Percentiles rank a stretch among this genome's conserved stretches.
phyloP scores from a whole-genome alignment of 1,284 basidiomycete genomes.

The Rhodotorula sp. region DNA sequence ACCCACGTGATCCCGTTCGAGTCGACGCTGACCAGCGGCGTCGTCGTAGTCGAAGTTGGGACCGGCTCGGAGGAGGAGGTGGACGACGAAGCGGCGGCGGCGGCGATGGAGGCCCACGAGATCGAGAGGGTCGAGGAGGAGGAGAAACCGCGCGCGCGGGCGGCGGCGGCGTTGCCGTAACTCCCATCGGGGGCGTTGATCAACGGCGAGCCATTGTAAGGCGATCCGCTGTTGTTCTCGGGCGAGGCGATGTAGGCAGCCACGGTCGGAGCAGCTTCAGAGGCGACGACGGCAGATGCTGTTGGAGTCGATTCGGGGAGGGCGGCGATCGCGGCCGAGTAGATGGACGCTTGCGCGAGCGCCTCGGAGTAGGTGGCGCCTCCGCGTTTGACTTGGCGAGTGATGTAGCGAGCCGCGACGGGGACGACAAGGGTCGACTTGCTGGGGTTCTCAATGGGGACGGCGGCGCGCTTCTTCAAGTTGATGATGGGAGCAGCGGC shows the following conservation, averaged over 20 bases:
- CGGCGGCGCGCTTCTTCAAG: background rate
- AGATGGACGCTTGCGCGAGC: conserved; percentile 20
- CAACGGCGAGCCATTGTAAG: background rate
- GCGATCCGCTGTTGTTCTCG: background rate
- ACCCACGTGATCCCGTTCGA: background rate
- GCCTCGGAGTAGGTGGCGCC: conserved; percentile 13
- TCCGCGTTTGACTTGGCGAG: background rate
- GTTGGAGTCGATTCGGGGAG: conserved; percentile 5
- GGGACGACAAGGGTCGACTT: background rate
- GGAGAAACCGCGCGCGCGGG: background rate
- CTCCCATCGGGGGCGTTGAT: background rate
- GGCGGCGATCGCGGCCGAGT: conserved; percentile 28
- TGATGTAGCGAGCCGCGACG: background rate
- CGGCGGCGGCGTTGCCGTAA: conserved; percentile 6
- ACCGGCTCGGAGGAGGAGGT: background rate
- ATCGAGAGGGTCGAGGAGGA: background rate
- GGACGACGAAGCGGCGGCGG: background rate
- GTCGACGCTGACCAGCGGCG: background rate
- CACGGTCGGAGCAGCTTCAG: background rate
- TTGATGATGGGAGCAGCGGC: background rate
- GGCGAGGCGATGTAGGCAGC: background rate
- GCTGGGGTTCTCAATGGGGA: background rate
- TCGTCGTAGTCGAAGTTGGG: background rate
- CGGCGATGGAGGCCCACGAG: background rate
- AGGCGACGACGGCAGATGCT: background rate